Base-by-base conservation (phyloP, 208 protist species). In the Borovskyia barvae region DNA sequence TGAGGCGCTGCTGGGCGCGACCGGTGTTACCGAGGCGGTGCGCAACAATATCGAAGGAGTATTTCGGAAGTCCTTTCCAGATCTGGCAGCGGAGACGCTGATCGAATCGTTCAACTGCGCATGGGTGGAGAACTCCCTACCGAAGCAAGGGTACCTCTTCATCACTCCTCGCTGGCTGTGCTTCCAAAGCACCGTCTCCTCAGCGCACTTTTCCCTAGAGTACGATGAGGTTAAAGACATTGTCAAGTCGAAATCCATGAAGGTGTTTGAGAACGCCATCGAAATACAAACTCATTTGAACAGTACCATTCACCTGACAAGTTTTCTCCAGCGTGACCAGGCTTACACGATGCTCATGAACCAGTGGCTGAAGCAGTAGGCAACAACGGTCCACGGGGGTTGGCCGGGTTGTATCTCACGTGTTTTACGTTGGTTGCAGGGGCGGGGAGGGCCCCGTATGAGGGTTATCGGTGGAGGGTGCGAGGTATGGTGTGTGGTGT, bases 201-300 rank as follows among this genome's bases (percentile, higher is more conserved):
- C 20, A 11, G 59, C 70, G 2, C 69, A 84, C 17, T 85, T 94
- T 54, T 68, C 72, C 22, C 35, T 91, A 9, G 81, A 91, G 50
- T 90, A 85, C 61, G 84, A 94, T 53, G 83, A 94, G 51, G 84
- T 94, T 42, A 85, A 83, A 32, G 81, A 94, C 30, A 73, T 94
- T 14, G 41, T 82, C 42, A 91, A 94, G 58, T 65, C 66, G 30
- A 79, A 82, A 32, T 78, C 66, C 17, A 70, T 59, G 25, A 92
- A 89, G 57, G 41, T 90, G 17, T 76, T 87, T 17, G 82, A 85
- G 48, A 90, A 85, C 30, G 69, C 81, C 11, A 85, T 94, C 46
- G 58, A 77, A 42, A 66, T 94, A 6, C 56, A 58, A 9, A 87
- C 87, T 6, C 82, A 94, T 50, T 35, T 91, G n/a, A 78, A 74